These are phyloP conservation scores for Ophiocordyceps australis DNA, from an alignment of 2,329 filamentous ascomycete species.

Conservation along the genomic window DNA sequence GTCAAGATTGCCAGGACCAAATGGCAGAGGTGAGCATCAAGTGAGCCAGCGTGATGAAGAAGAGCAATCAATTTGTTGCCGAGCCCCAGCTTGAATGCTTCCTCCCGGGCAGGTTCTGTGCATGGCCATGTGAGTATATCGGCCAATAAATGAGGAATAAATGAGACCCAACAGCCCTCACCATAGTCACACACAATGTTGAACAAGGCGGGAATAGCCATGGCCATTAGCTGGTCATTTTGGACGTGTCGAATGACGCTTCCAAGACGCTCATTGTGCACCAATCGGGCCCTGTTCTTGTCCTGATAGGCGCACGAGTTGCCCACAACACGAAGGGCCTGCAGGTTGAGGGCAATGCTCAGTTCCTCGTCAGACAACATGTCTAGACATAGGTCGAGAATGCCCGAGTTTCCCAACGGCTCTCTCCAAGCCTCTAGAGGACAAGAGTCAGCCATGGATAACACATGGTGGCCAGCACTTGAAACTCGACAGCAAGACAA, in stretches of 20 bases:
- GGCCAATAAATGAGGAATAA: slow-evolving; percentile 1
- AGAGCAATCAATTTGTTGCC: slow-evolving; percentile 29
- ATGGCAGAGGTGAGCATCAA: too few species aligned
- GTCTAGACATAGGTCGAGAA: slow-evolving; percentile 36
- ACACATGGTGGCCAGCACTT: too few species aligned
- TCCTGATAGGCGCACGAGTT: slow-evolving; percentile 48
- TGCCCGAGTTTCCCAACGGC: slow-evolving; percentile 36
- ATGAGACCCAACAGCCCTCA: slow-evolving; percentile 11
- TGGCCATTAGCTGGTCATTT: slow-evolving; percentile 27
- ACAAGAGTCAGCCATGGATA: too few species aligned
- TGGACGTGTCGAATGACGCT: slow-evolving; percentile 28
- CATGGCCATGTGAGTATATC: too few species aligned
- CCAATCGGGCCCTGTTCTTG: slow-evolving; percentile 37
- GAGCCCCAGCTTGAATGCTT: slow-evolving; percentile 32
- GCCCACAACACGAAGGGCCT: slow-evolving; percentile 37
- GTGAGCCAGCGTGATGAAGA: too few species aligned
- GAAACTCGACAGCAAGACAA: not conserved
- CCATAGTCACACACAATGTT: slow-evolving; percentile 47
- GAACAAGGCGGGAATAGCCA: slow-evolving; percentile 40
- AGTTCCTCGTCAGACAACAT: slow-evolving; percentile 20
- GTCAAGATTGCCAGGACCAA: too few species aligned
- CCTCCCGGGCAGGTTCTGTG: slow-evolving; percentile 36
- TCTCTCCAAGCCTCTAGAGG: slow-evolving; percentile 38
- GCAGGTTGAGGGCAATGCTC: slow-evolving; percentile 26
- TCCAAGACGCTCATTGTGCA: slow-evolving; percentile 26